Evolutionary conservation across 208 protist genomes (phyloP), one percentile per base, ranked within the genome.

Genomic region (Leishmania arabica): DNA sequence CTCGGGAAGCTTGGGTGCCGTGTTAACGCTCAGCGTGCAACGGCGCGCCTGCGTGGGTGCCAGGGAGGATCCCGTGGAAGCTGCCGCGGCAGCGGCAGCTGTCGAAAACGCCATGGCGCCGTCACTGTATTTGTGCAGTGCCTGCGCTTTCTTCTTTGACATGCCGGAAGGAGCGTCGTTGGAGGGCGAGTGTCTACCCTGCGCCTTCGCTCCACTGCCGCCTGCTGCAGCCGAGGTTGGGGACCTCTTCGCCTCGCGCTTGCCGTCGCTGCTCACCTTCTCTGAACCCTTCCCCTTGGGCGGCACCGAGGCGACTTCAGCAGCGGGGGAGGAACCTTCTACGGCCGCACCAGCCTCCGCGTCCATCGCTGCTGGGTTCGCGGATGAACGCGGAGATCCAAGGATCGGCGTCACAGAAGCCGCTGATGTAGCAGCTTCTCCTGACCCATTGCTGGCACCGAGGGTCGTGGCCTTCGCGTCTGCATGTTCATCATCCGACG

Each of bases 11-110:
- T 60, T 31, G 6, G 49, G 17, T 7, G 31, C 53, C 47, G 47
- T 0, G 37, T 71, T 27, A 2, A 75, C 45, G 42, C 72, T 85
- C 31, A 74, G 49, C 47, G 76, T 47, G 49, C 64, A 73, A 8
- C 72, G 62, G 19, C 40, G 74, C 40, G 7, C 19, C 47, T 40
- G 72, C 40, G 72, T 31, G 19, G 71, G 31, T 54, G 71, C 17
- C 21, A 17, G 2, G 9, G 40, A 24, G 45, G 60, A 47, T n/a
- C 75, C 75, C 1, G 51, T 64, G 45, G 71, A 3, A 24, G 75
- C 24, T 1, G 80, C 45, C 53, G 51, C 8, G 0, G 73, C 66
- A 1, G 75, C 27, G 31, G 73, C 51, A 9, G 80, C 71, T 7
- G 78, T 17, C 21, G 74, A 49, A 42, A 40, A 71, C 66, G 66